Conservation (phyloP, 1,139 yeast species). For the Nadsonia starkeyi-henricii region DNA sequence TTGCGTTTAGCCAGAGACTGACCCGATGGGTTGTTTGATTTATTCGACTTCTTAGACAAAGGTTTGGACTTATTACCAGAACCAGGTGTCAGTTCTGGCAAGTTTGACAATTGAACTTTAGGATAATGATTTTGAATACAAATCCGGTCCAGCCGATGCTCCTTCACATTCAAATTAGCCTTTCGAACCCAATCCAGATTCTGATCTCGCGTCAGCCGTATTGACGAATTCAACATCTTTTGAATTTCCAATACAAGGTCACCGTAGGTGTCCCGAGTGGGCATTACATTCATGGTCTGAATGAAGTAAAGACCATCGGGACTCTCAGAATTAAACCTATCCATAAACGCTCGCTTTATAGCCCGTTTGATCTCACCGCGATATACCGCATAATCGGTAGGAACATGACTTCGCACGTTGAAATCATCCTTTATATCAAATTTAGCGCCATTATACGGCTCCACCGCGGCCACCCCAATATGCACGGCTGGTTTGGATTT, state of each 20-base stretch:
- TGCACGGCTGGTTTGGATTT: constrained; percentile 34
- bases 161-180: background rate
- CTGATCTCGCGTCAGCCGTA: background rate
- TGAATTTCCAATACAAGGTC: background rate
- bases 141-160: background rate
- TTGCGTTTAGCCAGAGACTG: too few relatives aligned
- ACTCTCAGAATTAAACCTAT: background rate
- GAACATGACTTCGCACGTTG: background rate
- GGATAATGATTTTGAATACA: background rate
- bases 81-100: too few relatives aligned
- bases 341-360: background rate
- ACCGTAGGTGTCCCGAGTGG: background rate
- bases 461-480: background rate
- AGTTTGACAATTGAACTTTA: background rate
- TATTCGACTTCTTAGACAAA: too few relatives aligned
- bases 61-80: too few relatives aligned
- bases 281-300: background rate
- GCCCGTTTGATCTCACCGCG: background rate
- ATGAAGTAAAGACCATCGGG: background rate
- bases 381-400: background rate
- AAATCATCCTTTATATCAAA: background rate
- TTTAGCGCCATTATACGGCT: background rate
- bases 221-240: background rate
- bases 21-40: too few relatives aligned
- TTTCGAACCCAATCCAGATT: background rate